Evolutionary conservation across 176 grass and related monocot species (phyloP), one percentile per base, ranked within the genome.

Genomic region (Aechmea fasciata): DNA sequence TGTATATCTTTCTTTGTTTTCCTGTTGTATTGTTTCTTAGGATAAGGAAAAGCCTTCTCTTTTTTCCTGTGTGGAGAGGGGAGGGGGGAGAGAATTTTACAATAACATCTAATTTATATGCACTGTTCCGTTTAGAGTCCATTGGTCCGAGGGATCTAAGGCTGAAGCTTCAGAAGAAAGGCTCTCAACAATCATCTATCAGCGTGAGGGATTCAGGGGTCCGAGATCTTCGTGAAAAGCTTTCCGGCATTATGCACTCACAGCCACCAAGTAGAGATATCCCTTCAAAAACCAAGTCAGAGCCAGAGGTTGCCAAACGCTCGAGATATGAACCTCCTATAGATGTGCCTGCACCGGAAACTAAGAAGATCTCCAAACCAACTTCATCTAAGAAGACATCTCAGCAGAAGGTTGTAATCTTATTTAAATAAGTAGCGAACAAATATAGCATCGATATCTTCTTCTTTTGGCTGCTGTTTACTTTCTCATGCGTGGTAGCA

Each of bases 141-240:
- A 75, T 80, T 67, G 84, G 85, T 81, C 82, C 84, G 64, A 84
- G 78, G 72, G 94, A 99, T 85, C 82, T 99, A 49, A 82, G 95
- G 78, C 72, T 90, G 71, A 93, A 94, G 75, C 89, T 99, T 76
- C 90, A 93, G 77, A 90, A 68, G 71, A 90, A 81, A 83, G 73
- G 55, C 52, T 69, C 73, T 22, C 79, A 85, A 19, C 82, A 78
- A 69, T 24, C 18, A 33, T 75, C 83, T 82, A 57, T 66, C 69
- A 70, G 70, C 52, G 71, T 62, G 70, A 86, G 33, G 67, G 52
- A 22, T 53, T 82, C 78, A 48, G 79, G 70, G 28, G 57, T 86
- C 14, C 80, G 75, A 64, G 95, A 99, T 85, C 74, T 99, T 53
- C 86, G 95, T 57, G 95, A 99, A 68, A 94, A 80, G 77, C 68